Evolutionary conservation across 2,329 filamentous ascomycete genomes (phyloP).

Genomic region (Neoarthrinium moseri): DNA sequence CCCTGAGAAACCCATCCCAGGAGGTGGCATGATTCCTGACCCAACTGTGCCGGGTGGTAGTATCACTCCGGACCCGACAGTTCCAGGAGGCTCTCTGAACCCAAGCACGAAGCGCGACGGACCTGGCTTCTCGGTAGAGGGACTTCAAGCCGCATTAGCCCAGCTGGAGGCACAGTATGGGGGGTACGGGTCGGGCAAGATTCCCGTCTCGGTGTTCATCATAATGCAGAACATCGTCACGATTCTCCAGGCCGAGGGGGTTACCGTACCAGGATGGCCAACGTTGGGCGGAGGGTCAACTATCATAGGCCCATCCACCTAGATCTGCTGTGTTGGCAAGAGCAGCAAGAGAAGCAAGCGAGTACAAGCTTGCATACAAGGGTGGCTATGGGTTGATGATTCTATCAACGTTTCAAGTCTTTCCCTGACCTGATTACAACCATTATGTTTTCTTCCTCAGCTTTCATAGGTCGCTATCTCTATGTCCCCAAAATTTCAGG

Average conservation of each 20-base stretch:
- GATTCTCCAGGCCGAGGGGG: conserved; percentile 19
- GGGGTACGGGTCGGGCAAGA: conserved; percentile 15
- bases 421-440: conserved; percentile 9
- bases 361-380: neutral
- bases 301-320: conserved; percentile 16
- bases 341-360: conserved; percentile 1
- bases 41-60: conserved; percentile 26
- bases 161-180: conserved; percentile 21
- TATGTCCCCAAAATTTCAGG: conserved; percentile 8
- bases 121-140: conserved; percentile 10
- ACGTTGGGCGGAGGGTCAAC: conserved; percentile 17
- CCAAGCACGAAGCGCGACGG: conserved; percentile 10
- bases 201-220: conserved; percentile 19
- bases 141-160: conserved; percentile 17
- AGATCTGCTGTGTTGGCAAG: conserved; percentile 5
- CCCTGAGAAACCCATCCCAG: conserved; percentile 25
- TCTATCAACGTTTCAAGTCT: neutral
- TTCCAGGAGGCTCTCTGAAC: conserved; percentile 11
- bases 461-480: conserved; percentile 9
- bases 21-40: conserved; percentile 26
- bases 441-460: conserved; percentile 10
- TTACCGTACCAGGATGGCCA: conserved; percentile 22
- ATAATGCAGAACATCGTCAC: conserved; percentile 23
- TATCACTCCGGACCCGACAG: conserved; percentile 18
- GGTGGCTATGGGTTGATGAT: neutral